A percentile compares a stretch with the other conserved stretches of the same genome.
Conservation (phyloP, 2,329 filamentous ascomycete genomes). For the Ascochyta lentis region DNA sequence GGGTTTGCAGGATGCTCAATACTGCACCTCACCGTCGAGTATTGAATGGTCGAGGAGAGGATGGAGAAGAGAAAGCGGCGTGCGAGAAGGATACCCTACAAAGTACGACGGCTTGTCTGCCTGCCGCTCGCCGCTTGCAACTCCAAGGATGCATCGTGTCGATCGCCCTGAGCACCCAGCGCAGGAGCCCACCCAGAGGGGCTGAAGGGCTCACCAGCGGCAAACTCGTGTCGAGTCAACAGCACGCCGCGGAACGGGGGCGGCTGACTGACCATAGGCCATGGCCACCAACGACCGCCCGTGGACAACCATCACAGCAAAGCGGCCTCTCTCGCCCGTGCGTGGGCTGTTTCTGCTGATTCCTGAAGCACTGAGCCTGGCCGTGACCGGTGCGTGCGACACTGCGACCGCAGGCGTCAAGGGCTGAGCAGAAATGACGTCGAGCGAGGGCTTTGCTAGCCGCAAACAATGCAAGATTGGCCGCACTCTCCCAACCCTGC, state of each 20-base stretch:
- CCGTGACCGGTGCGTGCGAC: conserved; percentile 11
- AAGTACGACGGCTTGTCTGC: too few relatives aligned
- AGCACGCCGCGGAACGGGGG: conserved; percentile 8
- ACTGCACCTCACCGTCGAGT: conserved; percentile 1
- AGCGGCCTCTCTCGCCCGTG: not conserved
- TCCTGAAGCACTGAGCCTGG: conserved; percentile 1
- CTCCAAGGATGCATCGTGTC: conserved; percentile 12
- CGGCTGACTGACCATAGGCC: not conserved
- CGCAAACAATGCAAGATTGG: conserved; percentile 8
- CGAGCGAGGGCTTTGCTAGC: conserved; percentile 3
- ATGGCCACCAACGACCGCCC: too few relatives aligned
- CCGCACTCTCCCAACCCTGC: not conserved
- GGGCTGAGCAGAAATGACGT: conserved; percentile 16
- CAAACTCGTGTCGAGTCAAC: conserved; percentile 12
- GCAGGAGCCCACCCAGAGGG: conserved; percentile 15
- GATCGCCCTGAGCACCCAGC: conserved; percentile 16
- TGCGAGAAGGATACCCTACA: too few relatives aligned
- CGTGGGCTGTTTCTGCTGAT: not conserved
- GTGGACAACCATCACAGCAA: conserved; percentile 5
- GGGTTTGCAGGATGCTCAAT: too few relatives aligned
- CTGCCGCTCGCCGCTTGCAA: conserved; percentile 1
- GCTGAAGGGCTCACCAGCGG: conserved; percentile 10
- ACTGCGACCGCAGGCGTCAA: conserved; percentile 11
- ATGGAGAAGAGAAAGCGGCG: too few relatives aligned
- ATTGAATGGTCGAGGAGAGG: too few relatives aligned